Evolutionary conservation across 352 stramenopile genomes (phyloP).

Genomic region (Discostella stelligera): DNA sequence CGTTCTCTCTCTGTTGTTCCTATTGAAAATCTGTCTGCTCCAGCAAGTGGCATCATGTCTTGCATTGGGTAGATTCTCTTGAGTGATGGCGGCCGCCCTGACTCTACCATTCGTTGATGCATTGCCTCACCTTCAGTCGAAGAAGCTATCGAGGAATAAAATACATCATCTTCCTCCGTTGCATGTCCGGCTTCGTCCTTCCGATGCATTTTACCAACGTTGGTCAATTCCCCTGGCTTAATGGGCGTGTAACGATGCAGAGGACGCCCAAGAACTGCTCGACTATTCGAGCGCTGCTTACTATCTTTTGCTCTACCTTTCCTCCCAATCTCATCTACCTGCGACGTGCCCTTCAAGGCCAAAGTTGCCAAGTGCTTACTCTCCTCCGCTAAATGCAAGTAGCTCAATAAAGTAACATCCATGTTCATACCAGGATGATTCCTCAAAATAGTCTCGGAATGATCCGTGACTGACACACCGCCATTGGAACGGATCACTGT

Average conservation of each 20-base stretch:
- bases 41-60: conserved; percentile 1
- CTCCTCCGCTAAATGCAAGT: conserved; percentile 54
- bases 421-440: conserved; percentile 32
- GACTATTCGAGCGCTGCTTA: conserved; percentile 13
- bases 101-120: conserved; percentile 18
- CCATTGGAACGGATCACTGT: conserved; percentile 66
- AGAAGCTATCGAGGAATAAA: conserved; percentile 25
- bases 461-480: conserved; percentile 51
- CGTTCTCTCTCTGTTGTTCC: conserved; percentile 8
- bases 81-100: conserved; percentile 33
- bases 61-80: conserved; percentile 50
- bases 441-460: conserved; percentile 29
- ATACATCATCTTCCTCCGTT: conserved; percentile 40
- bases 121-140: not conserved
- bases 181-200: conserved; percentile 27
- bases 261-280: conserved; percentile 39
- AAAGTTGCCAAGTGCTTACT: conserved; percentile 62
- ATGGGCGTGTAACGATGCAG: conserved; percentile 70
- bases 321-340: not conserved
- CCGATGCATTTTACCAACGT: conserved; percentile 42
- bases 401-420: conserved; percentile 45
- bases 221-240: conserved; percentile 48
- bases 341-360: conserved; percentile 37
- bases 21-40: not conserved
- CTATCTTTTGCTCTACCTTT: conserved; percentile 1